Evolutionary conservation across 176 grass and related monocot genomes (phyloP).

Genomic region (Zoysia pacifica): DNA sequence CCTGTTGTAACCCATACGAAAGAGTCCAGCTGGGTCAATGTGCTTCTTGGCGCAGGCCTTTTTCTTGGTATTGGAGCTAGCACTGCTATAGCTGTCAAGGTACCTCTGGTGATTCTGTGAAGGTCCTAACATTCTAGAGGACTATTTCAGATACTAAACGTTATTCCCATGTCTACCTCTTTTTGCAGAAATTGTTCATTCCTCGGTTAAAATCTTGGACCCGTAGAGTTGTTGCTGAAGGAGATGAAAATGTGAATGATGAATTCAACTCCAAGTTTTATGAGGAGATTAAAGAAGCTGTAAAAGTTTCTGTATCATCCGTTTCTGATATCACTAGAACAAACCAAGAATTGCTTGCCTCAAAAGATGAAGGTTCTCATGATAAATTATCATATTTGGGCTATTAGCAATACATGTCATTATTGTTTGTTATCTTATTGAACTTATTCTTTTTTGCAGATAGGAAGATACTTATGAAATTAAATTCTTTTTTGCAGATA

Average conservation of each 20-base stretch:
- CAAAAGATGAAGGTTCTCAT: slow-evolving; percentile 80
- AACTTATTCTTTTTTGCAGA: slow-evolving; percentile 46
- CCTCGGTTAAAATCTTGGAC: slow-evolving; percentile 78
- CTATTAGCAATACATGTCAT: background rate
- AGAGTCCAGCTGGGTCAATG: slow-evolving; percentile 62
- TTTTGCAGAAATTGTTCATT: slow-evolving; percentile 66
- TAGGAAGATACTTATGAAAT: slow-evolving; percentile 67
- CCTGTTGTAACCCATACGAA: slow-evolving; percentile 26
- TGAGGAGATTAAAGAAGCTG: slow-evolving; percentile 75
- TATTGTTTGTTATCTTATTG: slow-evolving; percentile 22
- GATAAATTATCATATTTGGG: slow-evolving; percentile 23
- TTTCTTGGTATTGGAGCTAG: slow-evolving; percentile 64
- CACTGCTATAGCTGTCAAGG: slow-evolving; percentile 66
- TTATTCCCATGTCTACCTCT: slow-evolving; percentile 25
- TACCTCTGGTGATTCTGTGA: slow-evolving; percentile 35
- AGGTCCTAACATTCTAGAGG: background rate
- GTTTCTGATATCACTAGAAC: slow-evolving; percentile 69
- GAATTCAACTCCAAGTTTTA: slow-evolving; percentile 57
- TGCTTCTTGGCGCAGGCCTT: slow-evolving; percentile 67
- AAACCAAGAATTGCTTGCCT: slow-evolving; percentile 74
- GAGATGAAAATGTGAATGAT: slow-evolving; percentile 55
- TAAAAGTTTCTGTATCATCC: slow-evolving; percentile 68
- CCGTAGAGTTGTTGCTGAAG: slow-evolving; percentile 65
- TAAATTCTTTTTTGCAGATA: slow-evolving; percentile 57
- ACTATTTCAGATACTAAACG: slow-evolving; percentile 19